A percentile compares a stretch with the other conserved stretches of the same genome.
phyloP scores from a whole-genome alignment of 1,139 yeast genomes.

The Zygoascus sp. region DNA sequence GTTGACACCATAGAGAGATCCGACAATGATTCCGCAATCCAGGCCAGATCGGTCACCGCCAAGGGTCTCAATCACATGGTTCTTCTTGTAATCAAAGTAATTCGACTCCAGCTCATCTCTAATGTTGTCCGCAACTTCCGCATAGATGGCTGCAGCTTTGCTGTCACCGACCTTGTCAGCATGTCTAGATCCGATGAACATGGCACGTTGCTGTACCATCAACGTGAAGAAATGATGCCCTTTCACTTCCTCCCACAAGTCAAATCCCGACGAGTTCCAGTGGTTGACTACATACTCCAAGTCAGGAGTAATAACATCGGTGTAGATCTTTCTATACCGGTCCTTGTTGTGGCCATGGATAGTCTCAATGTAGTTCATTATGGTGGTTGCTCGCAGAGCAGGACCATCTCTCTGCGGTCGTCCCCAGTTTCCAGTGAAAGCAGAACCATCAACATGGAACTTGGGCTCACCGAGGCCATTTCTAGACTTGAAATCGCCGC shows the following conservation, averaged over 20 bases:
- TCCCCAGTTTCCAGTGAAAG: slow-evolving; percentile 74
- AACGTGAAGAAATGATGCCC: slow-evolving; percentile 76
- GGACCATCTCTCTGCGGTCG: slow-evolving; percentile 97
- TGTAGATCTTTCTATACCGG: slow-evolving; percentile 18
- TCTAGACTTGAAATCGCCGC: slow-evolving; percentile 52
- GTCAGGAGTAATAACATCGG: slow-evolving; percentile 62
- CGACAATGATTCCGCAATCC: slow-evolving; percentile 76
- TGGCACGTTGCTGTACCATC: slow-evolving; percentile 65
- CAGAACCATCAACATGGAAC: slow-evolving; percentile 58
- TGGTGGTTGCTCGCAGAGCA: slow-evolving; percentile 67
- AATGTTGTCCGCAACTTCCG: slow-evolving; percentile 33
- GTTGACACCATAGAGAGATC: slow-evolving; percentile 42
- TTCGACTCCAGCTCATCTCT: slow-evolving; percentile 35
- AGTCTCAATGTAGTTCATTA: slow-evolving; percentile 49
- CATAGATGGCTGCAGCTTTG: slow-evolving; percentile 32
- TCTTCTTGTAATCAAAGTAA: slow-evolving; percentile 36
- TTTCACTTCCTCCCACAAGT: slow-evolving; percentile 87
- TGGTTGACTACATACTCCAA: slow-evolving; percentile 55
- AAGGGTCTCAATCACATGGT: slow-evolving; percentile 70
- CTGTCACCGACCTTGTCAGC: slow-evolving; percentile 41
- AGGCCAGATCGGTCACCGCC: slow-evolving; percentile 58
- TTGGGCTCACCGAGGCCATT: slow-evolving; percentile 88
- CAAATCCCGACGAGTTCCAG: slow-evolving; percentile 71
- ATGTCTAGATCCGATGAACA: slow-evolving; percentile 52
- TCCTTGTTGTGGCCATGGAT: slow-evolving; percentile 1